phyloP scores from a whole-genome alignment of 148 eudicot species.

The Persicaria maculosa region DNA sequence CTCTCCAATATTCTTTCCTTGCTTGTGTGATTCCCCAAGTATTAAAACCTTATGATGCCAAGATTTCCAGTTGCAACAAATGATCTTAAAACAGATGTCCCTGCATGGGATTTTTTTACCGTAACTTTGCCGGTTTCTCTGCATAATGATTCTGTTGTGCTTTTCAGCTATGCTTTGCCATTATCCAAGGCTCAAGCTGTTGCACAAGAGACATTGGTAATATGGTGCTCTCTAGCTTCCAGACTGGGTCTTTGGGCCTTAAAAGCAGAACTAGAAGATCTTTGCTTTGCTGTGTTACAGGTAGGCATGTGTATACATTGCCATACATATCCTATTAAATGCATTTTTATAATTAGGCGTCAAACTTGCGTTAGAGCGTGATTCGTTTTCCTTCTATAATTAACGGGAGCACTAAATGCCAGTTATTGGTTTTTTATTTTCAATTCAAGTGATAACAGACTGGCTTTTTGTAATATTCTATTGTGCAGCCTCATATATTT shows the following conservation, averaged over 20 bases:
- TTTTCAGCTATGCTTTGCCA: constrained; percentile 81
- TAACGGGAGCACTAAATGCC: not conserved
- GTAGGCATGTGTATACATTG: constrained; percentile 19
- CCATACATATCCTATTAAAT: not conserved
- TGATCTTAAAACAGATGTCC: not conserved
- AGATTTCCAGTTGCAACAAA: not conserved
- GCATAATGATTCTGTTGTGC: not conserved
- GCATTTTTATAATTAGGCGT: not conserved
- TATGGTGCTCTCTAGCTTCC: constrained; percentile 98
- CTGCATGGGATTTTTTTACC: not conserved
- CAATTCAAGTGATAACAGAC: not conserved
- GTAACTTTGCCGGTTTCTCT: not conserved
- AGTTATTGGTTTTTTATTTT: not conserved
- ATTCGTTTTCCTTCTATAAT: not conserved
- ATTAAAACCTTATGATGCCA: not conserved
- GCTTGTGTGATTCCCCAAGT: not conserved
- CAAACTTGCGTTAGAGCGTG: not conserved
- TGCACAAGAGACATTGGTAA: constrained; percentile 81
- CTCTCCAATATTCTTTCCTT: not conserved
- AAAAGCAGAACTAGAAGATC: constrained; percentile 95
- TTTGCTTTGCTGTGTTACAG: constrained; percentile 94
- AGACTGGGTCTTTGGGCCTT: constrained; percentile 94
- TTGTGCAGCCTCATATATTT: constrained; percentile 73
- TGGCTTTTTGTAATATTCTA: not conserved
- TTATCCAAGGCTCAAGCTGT: constrained; percentile 83